A percentile compares a stretch with the other conserved stretches of the same genome.
These are phyloP conservation scores for Quercus phellos DNA, from an alignment of 331 rosid species.

Conservation along the genomic window DNA sequence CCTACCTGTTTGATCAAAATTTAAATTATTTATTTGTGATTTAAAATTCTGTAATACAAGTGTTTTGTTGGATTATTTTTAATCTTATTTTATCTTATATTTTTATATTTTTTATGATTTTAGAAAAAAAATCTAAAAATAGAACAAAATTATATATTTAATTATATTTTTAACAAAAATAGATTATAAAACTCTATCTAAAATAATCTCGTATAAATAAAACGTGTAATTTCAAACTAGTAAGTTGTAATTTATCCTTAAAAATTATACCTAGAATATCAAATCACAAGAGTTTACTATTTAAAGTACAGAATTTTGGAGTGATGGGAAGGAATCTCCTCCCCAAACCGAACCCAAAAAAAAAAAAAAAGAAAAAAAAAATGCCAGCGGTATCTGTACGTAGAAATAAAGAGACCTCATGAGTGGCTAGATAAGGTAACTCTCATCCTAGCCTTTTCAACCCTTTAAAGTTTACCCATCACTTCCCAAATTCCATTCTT, in stretches of 20 bases:
- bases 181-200: fast-evolving
- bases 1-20: fast-evolving
- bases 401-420: not conserved
- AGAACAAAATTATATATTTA: fast-evolving
- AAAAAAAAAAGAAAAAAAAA: too few species aligned
- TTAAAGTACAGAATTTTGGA: too few species aligned
- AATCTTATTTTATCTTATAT: too few species aligned
- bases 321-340: too few species aligned
- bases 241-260: too few species aligned
- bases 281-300: too few species aligned
- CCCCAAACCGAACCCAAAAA: not conserved
- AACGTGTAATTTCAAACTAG: fast-evolving
- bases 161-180: fast-evolving
- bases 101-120: too few species aligned
- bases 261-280: too few species aligned
- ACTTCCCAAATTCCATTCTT: not conserved
- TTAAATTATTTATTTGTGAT: fast-evolving
- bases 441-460: not conserved
- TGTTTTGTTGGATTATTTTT: fast-evolving
- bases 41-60: fast-evolving
- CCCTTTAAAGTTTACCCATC: not conserved
- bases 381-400: not conserved
- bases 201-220: fast-evolving
- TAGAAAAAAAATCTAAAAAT: fast-evolving
- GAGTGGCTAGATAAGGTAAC: not conserved